Conservation (phyloP, 23 red algal species). For the Gracilaria vermiculophylla region DNA sequence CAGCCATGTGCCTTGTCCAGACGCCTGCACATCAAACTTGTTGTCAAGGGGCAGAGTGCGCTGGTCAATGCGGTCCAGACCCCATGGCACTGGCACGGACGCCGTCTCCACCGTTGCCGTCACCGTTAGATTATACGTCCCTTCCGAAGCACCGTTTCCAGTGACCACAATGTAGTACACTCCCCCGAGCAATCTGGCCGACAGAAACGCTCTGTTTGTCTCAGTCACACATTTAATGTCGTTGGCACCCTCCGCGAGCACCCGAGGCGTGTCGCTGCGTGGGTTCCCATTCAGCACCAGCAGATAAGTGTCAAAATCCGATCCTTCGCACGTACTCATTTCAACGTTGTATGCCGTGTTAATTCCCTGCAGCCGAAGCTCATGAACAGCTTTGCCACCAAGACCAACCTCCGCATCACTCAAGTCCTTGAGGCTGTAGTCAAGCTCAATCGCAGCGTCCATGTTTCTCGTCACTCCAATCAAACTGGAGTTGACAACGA, state of each 20-base stretch:
- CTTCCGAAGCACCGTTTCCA: constrained; percentile 9
- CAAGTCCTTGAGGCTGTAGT: constrained; percentile 13
- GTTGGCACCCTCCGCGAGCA: constrained; percentile 46
- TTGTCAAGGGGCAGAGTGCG: constrained; percentile 51
- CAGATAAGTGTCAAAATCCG: constrained; percentile 67
- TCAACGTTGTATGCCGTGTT: neutral
- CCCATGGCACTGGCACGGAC: constrained; percentile 52
- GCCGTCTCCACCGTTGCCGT: neutral
- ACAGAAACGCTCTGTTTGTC: constrained; percentile 3
- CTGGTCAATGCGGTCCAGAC: constrained; percentile 80
- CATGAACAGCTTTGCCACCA: constrained; percentile 16
- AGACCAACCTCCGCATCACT: neutral
- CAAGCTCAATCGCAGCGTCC: neutral
- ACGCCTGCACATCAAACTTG: constrained; percentile 15
- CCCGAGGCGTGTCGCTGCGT: neutral
- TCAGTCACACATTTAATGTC: constrained; percentile 20
- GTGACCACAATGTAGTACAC: constrained; percentile 58
- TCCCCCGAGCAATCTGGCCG: constrained; percentile 20
- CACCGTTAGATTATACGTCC: constrained; percentile 42
- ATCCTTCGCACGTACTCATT: constrained; percentile 51
- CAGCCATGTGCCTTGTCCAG: constrained; percentile 49
- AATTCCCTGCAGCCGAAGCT: constrained; percentile 17
- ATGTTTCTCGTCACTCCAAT: constrained; percentile 12
- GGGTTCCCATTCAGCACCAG: constrained; percentile 53
- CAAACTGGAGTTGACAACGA: constrained; percentile 16